These are phyloP conservation scores for Jackrogersella multiformis DNA, from an alignment of 495 filamentous ascomycete species.

Conservation along the genomic window DNA sequence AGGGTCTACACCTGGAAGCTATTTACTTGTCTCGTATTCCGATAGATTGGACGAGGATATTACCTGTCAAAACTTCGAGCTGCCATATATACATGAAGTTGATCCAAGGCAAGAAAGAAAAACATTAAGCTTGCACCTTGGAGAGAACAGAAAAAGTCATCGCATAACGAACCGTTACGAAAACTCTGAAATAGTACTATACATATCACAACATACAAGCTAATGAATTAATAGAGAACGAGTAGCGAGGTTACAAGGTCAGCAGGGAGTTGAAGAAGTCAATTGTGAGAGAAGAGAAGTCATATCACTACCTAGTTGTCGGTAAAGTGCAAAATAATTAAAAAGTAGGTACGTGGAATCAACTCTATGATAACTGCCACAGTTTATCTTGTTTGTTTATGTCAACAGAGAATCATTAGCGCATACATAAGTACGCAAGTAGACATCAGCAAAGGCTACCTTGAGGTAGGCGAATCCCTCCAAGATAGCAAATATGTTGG, in stretches of 20 bases:
- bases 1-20: no score
- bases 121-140: no score
- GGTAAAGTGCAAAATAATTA: constrained; percentile 6
- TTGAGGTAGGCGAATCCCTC: neutral
- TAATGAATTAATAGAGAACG: neutral
- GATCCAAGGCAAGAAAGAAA: no score
- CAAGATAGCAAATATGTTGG: constrained; percentile 13
- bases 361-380: constrained; percentile 22
- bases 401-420: constrained; percentile 2
- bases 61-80: no score
- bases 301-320: neutral
- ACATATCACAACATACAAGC: neutral
- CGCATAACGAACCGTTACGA: no score
- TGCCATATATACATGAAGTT: no score
- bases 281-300: neutral
- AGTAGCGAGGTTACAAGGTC: neutral
- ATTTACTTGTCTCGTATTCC: no score
- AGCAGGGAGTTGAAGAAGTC: neutral
- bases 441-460: constrained; percentile 7
- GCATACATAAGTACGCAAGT: constrained; percentile 18
- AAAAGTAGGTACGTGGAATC: constrained; percentile 4
- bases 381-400: constrained; percentile 22
- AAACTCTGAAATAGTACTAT: no score
- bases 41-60: no score
- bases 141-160: no score